These are phyloP conservation scores for Sclerotinia glacialis DNA, from an alignment of 2,329 filamentous ascomycete species.

Conservation along the genomic window DNA sequence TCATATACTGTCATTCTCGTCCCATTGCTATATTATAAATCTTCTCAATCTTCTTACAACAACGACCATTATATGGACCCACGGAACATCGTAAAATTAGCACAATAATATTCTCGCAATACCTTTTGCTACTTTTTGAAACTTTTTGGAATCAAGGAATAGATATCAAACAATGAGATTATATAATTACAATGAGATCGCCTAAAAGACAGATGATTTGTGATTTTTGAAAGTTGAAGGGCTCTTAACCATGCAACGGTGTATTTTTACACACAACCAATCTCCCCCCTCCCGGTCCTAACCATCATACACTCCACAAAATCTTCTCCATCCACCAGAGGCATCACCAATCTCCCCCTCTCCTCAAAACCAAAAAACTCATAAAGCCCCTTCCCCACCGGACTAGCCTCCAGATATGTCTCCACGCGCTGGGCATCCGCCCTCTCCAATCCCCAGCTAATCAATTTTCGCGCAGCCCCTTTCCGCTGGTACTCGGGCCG, in stretches of 20 bases:
- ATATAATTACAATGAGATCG: neutral
- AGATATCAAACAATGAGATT: accelerated
- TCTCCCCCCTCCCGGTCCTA: slow-evolving; percentile 7
- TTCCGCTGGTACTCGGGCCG: slow-evolving; percentile 45
- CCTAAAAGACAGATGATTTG: neutral
- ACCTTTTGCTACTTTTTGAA: too few relatives aligned
- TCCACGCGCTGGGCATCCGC: slow-evolving; percentile 46
- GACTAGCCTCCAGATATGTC: slow-evolving; percentile 52
- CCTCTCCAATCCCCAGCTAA: slow-evolving; percentile 48
- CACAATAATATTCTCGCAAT: too few relatives aligned
- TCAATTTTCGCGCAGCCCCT: slow-evolving; percentile 46
- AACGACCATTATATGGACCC: too few relatives aligned
- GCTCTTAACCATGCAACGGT: neutral
- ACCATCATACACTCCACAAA: slow-evolving; percentile 39
- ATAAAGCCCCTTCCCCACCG: slow-evolving; percentile 48
- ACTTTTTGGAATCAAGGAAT: too few relatives aligned
- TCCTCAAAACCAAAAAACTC: slow-evolving; percentile 48
- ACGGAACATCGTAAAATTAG: too few relatives aligned
- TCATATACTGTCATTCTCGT: neutral
- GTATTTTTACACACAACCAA: neutral
- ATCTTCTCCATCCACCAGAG: slow-evolving; percentile 39
- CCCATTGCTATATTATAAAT: neutral
- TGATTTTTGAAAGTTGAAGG: neutral
- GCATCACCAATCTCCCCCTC: slow-evolving; percentile 43
- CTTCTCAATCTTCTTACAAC: too few relatives aligned